Conservation (phyloP, 78 protist genomes). For the Goniomonas avonlea region DNA sequence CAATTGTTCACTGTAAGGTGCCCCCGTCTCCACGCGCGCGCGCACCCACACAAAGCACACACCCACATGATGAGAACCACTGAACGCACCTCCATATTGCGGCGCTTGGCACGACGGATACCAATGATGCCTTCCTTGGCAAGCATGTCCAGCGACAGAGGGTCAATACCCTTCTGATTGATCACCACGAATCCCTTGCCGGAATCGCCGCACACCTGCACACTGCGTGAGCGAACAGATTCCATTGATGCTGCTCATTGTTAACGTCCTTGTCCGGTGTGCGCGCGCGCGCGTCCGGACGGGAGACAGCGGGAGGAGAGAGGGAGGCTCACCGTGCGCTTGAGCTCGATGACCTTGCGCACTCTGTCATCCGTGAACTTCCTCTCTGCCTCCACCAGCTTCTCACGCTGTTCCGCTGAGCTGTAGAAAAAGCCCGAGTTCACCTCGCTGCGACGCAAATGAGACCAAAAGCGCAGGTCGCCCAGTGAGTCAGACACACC, state of each 20-base stretch:
- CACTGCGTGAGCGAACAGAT: too few relatives aligned
- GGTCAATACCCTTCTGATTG: constrained; percentile 99
- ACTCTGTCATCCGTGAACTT: constrained; percentile 80
- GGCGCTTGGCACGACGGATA: constrained; percentile 94
- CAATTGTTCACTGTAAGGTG: too few relatives aligned
- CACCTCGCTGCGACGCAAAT: constrained; percentile 67
- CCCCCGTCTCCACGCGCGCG: too few relatives aligned
- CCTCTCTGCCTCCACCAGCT: constrained; percentile 88
- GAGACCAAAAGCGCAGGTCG: neutral
- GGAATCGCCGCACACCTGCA: constrained; percentile 54
- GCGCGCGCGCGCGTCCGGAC: neutral
- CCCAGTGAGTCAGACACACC: neutral
- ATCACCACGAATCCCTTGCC: constrained; percentile 80
- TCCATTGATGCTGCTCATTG: too few relatives aligned
- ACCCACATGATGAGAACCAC: too few relatives aligned
- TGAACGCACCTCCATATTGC: constrained; percentile 99
- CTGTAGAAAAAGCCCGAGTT: constrained; percentile 72
- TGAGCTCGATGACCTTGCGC: constrained; percentile 78
- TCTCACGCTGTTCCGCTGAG: constrained; percentile 26
- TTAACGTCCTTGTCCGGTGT: neutral
- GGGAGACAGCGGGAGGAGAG: too few relatives aligned
- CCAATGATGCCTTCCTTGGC: constrained; percentile 81
- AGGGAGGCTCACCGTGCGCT: constrained; percentile 63
- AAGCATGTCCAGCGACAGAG: constrained; percentile 88
- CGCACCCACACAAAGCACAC: too few relatives aligned